phyloP scores from a whole-genome alignment of 2,329 filamentous ascomycete genomes.

The Bipolaris bicolor region DNA sequence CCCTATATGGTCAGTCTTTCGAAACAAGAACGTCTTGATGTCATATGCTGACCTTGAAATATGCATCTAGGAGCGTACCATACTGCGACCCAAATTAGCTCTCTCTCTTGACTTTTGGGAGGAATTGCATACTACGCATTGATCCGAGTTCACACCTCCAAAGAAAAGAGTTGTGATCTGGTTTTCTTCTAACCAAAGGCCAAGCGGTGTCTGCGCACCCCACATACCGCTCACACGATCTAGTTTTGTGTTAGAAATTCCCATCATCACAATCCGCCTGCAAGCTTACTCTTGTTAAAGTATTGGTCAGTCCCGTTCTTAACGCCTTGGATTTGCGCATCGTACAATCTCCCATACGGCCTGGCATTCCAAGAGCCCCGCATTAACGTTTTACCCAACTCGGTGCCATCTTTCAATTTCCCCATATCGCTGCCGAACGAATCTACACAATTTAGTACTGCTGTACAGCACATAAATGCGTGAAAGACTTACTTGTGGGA shows the following conservation, averaged over 20 bases:
- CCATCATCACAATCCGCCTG: neutral
- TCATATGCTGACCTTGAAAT: neutral
- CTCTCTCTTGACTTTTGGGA: conserved; percentile 1
- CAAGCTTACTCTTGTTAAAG: conserved; percentile 36
- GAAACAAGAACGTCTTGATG: conserved; percentile 8
- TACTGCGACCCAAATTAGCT: neutral
- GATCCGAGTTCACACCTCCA: conserved; percentile 48
- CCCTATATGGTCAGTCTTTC: conserved; percentile 11
- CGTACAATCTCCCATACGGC: conserved; percentile 45
- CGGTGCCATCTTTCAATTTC: conserved; percentile 19
- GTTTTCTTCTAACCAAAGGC: conserved; percentile 41
- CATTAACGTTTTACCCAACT: conserved; percentile 42
- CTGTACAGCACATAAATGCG: neutral
- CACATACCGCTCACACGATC: conserved; percentile 46
- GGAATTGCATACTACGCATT: conserved; percentile 34
- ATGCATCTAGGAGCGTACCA: neutral
- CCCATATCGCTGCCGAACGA: conserved; percentile 24
- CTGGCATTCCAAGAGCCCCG: conserved; percentile 47
- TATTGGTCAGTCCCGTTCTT: conserved; percentile 23
- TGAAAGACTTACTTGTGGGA: conserved; percentile 13
- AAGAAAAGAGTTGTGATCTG: conserved; percentile 49
- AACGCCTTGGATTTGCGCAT: conserved; percentile 27
- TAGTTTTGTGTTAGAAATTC: conserved; percentile 1
- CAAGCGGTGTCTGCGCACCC: conserved; percentile 43
- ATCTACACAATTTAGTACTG: conserved; percentile 1